phyloP scores from a whole-genome alignment of 73 alveolate species.

The Paramecium primaurelia region DNA sequence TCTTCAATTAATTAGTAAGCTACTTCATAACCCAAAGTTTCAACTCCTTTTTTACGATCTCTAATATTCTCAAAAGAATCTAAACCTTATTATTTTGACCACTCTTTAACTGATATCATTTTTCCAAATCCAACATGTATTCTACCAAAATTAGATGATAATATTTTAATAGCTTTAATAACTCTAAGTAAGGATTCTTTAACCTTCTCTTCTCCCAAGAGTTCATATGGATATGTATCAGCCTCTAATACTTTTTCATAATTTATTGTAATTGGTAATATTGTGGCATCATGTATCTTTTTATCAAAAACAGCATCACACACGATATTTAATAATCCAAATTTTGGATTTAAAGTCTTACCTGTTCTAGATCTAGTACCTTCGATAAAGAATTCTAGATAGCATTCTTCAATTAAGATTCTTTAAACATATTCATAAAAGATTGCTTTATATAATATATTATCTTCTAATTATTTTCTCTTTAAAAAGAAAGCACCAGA shows the following conservation, averaged over 20 bases:
- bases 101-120: constrained; percentile 65
- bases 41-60: constrained; percentile 55
- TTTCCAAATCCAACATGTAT: constrained; percentile 75
- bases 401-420: constrained; percentile 67
- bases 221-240: constrained; percentile 89
- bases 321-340: constrained; percentile 71
- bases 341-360: constrained; percentile 78
- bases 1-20: constrained; percentile 61
- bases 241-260: constrained; percentile 92
- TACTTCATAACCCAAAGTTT: constrained; percentile 51
- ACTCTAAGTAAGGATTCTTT: constrained; percentile 83
- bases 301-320: constrained; percentile 73
- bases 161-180: constrained; percentile 70
- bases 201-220: constrained; percentile 89
- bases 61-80: constrained; percentile 28
- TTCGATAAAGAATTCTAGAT: constrained; percentile 83
- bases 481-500: constrained; percentile 92
- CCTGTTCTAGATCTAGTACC: constrained; percentile 90
- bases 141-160: constrained; percentile 82
- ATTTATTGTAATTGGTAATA: constrained; percentile 88
- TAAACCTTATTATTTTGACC: constrained; percentile 24
- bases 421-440: constrained; percentile 79
- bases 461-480: constrained; percentile 76
- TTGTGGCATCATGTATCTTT: constrained; percentile 71
- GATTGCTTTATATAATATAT: constrained; percentile 76